Percentiles rank a stretch among this genome's conserved stretches.
Conservation (phyloP, 345 rosid genomes). For the Melaleuca alternifolia region DNA sequence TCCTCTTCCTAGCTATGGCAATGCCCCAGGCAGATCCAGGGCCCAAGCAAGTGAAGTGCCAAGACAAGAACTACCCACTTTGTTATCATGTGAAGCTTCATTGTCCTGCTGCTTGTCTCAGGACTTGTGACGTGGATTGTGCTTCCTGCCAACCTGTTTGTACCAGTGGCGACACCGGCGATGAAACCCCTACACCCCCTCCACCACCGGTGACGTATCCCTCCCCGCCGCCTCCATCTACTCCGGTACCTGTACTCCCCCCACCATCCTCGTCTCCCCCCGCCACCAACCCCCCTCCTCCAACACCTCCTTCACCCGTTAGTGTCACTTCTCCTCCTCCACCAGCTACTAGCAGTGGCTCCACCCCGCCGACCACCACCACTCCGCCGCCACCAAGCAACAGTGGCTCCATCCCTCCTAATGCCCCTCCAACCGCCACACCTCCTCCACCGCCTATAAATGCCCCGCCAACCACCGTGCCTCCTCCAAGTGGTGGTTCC, state of each 20-base stretch:
- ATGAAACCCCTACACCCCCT: background rate
- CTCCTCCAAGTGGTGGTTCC: background rate
- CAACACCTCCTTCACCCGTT: constrained; percentile 3
- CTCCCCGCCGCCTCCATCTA: background rate
- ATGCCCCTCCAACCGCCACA: background rate
- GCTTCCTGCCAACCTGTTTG: constrained; percentile 1
- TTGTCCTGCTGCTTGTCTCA: background rate
- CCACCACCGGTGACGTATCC: background rate
- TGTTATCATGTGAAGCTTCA: background rate
- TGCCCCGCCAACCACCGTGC: background rate
- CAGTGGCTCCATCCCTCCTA: background rate
- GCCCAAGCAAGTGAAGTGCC: background rate
- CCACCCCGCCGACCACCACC: background rate
- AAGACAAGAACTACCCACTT: background rate
- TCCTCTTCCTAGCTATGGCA: background rate
- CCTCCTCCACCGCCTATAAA: background rate
- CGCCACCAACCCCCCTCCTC: background rate
- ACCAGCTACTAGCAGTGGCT: background rate
- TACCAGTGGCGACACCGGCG: background rate
- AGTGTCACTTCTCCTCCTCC: constrained; percentile 2
- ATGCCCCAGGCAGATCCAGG: background rate
- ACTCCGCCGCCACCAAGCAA: background rate
- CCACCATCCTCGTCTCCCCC: background rate
- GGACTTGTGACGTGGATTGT: background rate
- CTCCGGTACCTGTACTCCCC: background rate